Evolutionary conservation across 805 yeast genomes (phyloP).

Genomic region (Candida oleophila): DNA sequence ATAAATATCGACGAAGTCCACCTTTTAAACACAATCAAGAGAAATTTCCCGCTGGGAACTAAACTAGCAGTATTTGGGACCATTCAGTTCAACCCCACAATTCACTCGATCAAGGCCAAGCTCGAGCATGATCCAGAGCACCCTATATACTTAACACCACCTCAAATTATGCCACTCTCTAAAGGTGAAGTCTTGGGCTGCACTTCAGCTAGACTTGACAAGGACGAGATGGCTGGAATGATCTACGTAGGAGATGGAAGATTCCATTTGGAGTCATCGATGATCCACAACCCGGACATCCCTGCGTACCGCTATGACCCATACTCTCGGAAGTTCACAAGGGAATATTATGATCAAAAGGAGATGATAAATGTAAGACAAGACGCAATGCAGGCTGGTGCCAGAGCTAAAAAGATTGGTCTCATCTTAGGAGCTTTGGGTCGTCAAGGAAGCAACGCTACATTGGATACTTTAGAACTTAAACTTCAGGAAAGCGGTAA

Average conservation of each 20-base stretch:
- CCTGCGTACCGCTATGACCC: constrained; percentile 97
- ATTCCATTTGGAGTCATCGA: constrained; percentile 91
- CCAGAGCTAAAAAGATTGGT: constrained; percentile 65
- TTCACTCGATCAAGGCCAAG: constrained; percentile 71
- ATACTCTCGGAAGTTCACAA: constrained; percentile 84
- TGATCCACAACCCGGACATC: constrained; percentile 93
- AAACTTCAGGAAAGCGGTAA: constrained; percentile 55
- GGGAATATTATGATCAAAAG: constrained; percentile 83
- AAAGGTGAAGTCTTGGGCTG: constrained; percentile 97
- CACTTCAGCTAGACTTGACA: constrained; percentile 80
- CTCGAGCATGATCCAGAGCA: constrained; percentile 50
- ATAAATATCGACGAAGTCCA: constrained; percentile 85
- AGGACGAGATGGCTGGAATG: constrained; percentile 69
- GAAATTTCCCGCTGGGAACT: constrained; percentile 64
- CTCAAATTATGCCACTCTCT: constrained; percentile 89
- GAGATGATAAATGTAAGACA: constrained; percentile 74
- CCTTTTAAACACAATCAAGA: constrained; percentile 68
- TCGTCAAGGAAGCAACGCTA: constrained; percentile 85
- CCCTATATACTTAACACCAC: constrained; percentile 68
- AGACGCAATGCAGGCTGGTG: constrained; percentile 69
- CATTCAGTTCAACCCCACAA: constrained; percentile 93
- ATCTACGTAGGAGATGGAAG: constrained; percentile 95
- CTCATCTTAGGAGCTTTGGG: constrained; percentile 91
- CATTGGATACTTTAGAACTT: constrained; percentile 65
- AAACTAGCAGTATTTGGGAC: constrained; percentile 89